Evolutionary conservation across 1,284 basidiomycete genomes (phyloP).

Genomic region (Ustilago nuda): DNA sequence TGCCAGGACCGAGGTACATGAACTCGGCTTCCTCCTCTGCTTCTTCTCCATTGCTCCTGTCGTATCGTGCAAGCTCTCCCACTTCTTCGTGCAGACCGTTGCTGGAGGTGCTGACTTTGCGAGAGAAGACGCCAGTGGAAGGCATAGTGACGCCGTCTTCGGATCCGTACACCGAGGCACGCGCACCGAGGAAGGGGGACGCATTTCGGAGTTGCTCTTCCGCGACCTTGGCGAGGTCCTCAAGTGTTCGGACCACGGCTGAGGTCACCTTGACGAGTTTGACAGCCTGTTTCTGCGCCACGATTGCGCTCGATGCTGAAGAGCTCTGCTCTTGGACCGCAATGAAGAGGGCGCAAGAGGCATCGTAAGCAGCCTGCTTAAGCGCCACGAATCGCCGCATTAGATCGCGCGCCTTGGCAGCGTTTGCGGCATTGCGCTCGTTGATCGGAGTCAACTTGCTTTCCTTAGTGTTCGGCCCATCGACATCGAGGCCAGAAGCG

Average conservation of each 20-base stretch:
- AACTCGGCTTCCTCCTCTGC: constrained; percentile 48
- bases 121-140: constrained; percentile 37
- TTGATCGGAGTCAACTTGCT: constrained; percentile 28
- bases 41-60: constrained; percentile 14
- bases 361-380: constrained; percentile 60
- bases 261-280: constrained; percentile 26
- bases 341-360: constrained; percentile 37
- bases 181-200: constrained; percentile 51
- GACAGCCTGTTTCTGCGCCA: constrained; percentile 3
- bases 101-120: constrained; percentile 35
- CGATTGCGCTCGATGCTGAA: background rate
- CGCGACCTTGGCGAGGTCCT: constrained; percentile 36
- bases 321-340: constrained; percentile 40
- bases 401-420: constrained; percentile 37
- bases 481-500: constrained; percentile 57
- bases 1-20: constrained; percentile 62
- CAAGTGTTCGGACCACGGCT: constrained; percentile 28
- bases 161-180: constrained; percentile 54
- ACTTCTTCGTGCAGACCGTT: constrained; percentile 47
- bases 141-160: constrained; percentile 41
- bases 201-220: constrained; percentile 53
- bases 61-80: constrained; percentile 39
- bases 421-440: constrained; percentile 35
- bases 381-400: constrained; percentile 44
- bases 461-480: constrained; percentile 44